These are phyloP conservation scores for Thalia dealbata DNA, from an alignment of 176 grass and related monocot species.

Conservation along the genomic window DNA sequence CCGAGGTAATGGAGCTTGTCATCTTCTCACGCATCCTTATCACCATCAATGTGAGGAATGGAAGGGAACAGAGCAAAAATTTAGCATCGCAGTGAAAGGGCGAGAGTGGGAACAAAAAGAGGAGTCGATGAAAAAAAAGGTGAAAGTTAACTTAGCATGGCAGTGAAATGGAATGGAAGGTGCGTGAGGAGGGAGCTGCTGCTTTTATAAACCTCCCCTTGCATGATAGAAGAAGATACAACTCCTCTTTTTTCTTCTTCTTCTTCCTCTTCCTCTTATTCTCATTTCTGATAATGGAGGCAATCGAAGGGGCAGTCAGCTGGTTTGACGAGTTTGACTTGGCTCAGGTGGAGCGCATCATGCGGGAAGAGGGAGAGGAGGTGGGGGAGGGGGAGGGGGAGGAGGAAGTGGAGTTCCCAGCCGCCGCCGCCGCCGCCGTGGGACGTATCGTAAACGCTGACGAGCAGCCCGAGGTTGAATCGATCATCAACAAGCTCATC, in stretches of 20 bases:
- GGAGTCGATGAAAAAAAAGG: too few relatives aligned
- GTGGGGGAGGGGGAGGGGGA: not conserved
- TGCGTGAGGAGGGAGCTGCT: not conserved
- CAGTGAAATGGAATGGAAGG: not conserved
- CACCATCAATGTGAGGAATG: not conserved
- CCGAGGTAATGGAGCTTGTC: not conserved
- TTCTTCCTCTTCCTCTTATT: not conserved
- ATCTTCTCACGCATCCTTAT: not conserved
- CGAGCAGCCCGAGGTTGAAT: not conserved
- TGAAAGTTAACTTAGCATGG: too few relatives aligned
- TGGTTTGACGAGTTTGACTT: conserved; percentile 3
- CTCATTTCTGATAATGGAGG: not conserved
- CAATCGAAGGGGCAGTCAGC: not conserved
- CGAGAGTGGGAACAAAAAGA: not conserved
- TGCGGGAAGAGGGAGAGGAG: not conserved
- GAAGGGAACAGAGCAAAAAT: not conserved
- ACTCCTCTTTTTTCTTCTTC: not conserved
- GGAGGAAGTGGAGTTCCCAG: not conserved
- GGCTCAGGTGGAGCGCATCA: not conserved
- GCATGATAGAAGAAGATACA: not conserved
- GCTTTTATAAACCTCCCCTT: not conserved
- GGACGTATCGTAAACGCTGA: not conserved
- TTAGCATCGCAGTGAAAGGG: not conserved
- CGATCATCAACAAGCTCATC: conserved; percentile 20
- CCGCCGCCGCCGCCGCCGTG: too few relatives aligned